Base-by-base conservation (phyloP, 148 eudicot species). In the Chenopodium album region DNA sequence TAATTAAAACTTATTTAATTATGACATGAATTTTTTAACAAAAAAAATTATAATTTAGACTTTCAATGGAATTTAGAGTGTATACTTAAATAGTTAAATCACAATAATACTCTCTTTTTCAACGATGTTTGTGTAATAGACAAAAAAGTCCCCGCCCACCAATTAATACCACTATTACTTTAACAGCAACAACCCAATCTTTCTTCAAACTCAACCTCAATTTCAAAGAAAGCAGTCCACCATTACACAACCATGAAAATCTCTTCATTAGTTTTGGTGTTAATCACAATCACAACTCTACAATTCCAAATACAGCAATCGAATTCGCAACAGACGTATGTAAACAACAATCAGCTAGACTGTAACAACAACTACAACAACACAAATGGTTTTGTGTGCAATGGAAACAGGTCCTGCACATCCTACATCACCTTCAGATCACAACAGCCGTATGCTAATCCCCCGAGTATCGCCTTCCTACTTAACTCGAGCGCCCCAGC, bases 361-460 rank as follows among this genome's bases (percentile, higher is more conserved):
- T 92, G 96, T 83, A 17, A 52, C 1, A 23, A 28, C 5, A 83
- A 85, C 82, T 68, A 32, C 85, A 83, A 62, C 64, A 76, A 73
- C 78, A 87, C 94, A n/a, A 71, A 78, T 11, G 98, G 98, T 29
- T 91, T 71, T 79, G 14, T 71, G 50, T 94, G 97, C 91, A 89
- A 85, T 76, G 88, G 87, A n/a, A 63, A 71, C 60, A 19, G 70
- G 26, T 20, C 84, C 10, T 92, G 96, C 85, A 44, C 77, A 0
- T 73, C 98, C 12, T 94, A 94, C 87, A 76, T 91, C 78, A 92
- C 98, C 23, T 92, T 90, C 88, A 89, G 98, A 9, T 76, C 97
- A 29, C 80, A 11, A 64, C 80, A 86, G 0, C 82, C 90, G 50
- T 91, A 92, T 87, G 67, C 82, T 76, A 82, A 83, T 44, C 88